Base-by-base conservation (phyloP, 805 yeast genomes). In the Lachancea dasiensis region DNA sequence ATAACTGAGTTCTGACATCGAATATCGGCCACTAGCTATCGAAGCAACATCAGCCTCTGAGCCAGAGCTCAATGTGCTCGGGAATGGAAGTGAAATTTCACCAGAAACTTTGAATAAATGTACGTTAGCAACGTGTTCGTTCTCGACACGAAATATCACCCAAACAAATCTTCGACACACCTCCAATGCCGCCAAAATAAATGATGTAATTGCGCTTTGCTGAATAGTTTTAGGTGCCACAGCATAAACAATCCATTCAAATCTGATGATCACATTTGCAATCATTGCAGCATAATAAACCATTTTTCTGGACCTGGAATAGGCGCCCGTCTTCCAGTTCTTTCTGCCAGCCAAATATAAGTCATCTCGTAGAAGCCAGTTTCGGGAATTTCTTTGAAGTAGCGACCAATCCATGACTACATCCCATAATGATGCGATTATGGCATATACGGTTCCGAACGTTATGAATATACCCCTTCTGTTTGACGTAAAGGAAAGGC, bases 321-420 rank as follows among this genome's bases (percentile, higher is more conserved):
- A 61, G 15, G 49, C 43, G 1, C 64, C 63, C n/a, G 50, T 50
- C 41, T 54, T 54, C 64, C 64, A 59, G 36, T 57, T 52, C 25
- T 50, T 52, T 16, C 48, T 51, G 21, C 63, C 64, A 8, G 81
- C 79, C 50, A 73, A 79, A 29, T 80, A 81, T 34, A 89, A 65
- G 51, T 84, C 81, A 52, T 85, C 79, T 49, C 97, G 70, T 36
- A 89, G 65, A 19, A 80, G 61, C 40, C 61, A 61, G 56, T 82
- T 71, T 43, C 69, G 67, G 2, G 81, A 70, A 10, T 68, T 72
- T 20, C 75, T 65, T 58, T 86, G 95, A 40, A 83, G 69, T 51
- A 92, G 65, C 2, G 97, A 87, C 90, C 95, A 92, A 65, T 92
- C 98, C 95, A 92, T 86, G 28, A 89, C 65, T 5, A 92, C 65